These are phyloP conservation scores for Pyrrhoderma lamaoense DNA, from an alignment of 1,284 basidiomycete genomes.

Conservation along the genomic window DNA sequence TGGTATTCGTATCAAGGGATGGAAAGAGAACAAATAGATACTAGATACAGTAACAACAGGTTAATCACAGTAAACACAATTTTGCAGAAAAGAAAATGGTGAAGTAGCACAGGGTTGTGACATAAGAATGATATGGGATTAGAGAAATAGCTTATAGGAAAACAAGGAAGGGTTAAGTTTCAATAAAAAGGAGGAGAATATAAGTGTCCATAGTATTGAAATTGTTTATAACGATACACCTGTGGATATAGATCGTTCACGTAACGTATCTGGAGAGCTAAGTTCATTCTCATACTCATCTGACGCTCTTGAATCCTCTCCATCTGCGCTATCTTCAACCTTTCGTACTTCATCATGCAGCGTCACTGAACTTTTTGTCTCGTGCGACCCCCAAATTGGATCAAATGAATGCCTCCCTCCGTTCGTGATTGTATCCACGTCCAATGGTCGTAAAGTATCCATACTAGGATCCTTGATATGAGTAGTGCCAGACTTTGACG, in stretches of 20 bases:
- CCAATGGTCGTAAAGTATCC: slow-evolving; percentile 8
- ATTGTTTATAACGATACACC: not conserved
- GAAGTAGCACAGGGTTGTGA: no score
- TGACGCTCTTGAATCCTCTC: not conserved
- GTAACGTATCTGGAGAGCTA: not conserved
- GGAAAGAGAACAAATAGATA: not conserved
- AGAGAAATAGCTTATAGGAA: no score
- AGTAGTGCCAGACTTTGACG: not conserved
- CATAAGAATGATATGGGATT: no score
- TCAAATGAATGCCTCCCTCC: slow-evolving; percentile 7
- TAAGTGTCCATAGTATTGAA: not conserved
- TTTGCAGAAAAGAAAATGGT: no score
- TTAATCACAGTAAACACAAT: not conserved
- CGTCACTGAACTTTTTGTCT: slow-evolving; percentile 3
- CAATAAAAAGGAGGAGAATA: not conserved
- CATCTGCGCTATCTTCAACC: not conserved
- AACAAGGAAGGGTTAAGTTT: no score
- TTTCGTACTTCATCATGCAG: slow-evolving; percentile 5
- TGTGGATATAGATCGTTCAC: not conserved
- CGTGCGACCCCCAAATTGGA: slow-evolving; percentile 12
- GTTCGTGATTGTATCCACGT: slow-evolving; percentile 1
- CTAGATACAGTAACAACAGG: not conserved
- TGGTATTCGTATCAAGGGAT: not conserved
- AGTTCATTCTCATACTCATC: not conserved
- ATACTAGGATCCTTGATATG: slow-evolving; percentile 7